Percentiles rank a stretch among this genome's conserved stretches.
These are phyloP conservation scores for Epichloe bromicola DNA, from an alignment of 2,329 filamentous ascomycete genomes.

Conservation along the genomic window DNA sequence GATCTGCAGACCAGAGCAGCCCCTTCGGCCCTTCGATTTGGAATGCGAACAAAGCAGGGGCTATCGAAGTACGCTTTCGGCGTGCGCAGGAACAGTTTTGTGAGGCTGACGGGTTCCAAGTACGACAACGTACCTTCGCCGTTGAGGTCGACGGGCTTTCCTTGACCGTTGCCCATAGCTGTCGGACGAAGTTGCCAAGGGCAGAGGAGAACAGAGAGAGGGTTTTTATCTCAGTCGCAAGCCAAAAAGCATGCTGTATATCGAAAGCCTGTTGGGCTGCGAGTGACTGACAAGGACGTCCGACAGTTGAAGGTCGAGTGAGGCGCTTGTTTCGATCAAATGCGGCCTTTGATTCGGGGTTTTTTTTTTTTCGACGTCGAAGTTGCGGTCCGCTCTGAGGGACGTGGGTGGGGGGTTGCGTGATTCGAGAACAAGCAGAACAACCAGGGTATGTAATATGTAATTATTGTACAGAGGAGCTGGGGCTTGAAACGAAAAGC, in stretches of 20 bases:
- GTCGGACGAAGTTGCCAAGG: slow-evolving; percentile 14
- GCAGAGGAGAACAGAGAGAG: slow-evolving; percentile 11
- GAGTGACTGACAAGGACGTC: neutral
- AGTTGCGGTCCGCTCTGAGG: neutral
- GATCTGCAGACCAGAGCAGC: no score
- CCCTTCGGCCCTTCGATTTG: no score
- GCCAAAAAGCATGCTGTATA: slow-evolving; percentile 15
- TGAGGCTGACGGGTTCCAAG: slow-evolving; percentile 7
- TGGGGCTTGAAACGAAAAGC: neutral
- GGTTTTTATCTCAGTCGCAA: slow-evolving; percentile 12
- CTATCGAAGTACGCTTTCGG: neutral
- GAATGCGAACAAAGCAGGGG: no score
- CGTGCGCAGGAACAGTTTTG: neutral
- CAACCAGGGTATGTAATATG: neutral
- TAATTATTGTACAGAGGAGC: neutral
- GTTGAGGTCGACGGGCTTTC: slow-evolving; percentile 82
- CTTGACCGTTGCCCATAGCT: slow-evolving; percentile 94
- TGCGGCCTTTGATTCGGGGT: neutral
- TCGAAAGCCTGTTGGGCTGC: slow-evolving; percentile 3
- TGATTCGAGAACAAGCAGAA: slow-evolving; percentile 4
- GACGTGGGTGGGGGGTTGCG: neutral
- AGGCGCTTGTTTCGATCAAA: neutral
- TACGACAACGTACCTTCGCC: slow-evolving; percentile 59
- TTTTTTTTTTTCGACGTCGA: neutral
- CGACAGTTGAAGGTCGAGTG: neutral